Evolutionary conservation across 148 eudicot species (phyloP), one percentile per base, ranked within the genome.

Genomic region (Nepenthes mirabilis): DNA sequence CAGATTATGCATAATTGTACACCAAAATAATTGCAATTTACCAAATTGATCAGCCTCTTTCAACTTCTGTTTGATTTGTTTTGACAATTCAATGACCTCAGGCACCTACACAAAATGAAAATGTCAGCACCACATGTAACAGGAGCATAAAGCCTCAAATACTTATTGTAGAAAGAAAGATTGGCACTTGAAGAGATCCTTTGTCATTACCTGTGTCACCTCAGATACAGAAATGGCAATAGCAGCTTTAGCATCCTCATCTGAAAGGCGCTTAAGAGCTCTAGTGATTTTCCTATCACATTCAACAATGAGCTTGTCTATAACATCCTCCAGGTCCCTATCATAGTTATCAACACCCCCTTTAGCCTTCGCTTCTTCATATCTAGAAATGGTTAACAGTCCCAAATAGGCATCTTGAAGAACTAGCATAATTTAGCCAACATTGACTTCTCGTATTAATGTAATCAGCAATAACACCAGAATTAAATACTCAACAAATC

Each of bases 241-340:
- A 60, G 98, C 98, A 33, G 98, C 98, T 77, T 86, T 93, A 68
- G 98, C 98, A 72, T 88, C 98, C 52, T 93, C 98, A 12, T 93
- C 96, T 47, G 87, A 79, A 3, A 93, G 95, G 57, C 98, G 95
- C 73, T 86, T 93, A 58, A 93, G 81, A 68, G 98, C 96, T 75
- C 98, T 88, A 14, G 74, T 64, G 57, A 93, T 93, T 79, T 93
- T 88, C 50, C 91, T 75, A 68, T 88, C 96, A 74, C 96, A 88
- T 70, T 93, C 96, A 74, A 85, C 84, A 63, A 88, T 88, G 70
- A 91, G 98, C 74, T 87, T 79, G 63, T 91, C 98, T 61, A 91
- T 91, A 45, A 78, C 82, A 79, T 91, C 95, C 84, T 91, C 98
- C 74, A 91, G 81, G 36, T 91, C 96, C 67, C 88, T 76, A 52